Percentiles rank a stretch among this genome's conserved stretches.
Conservation (phyloP, 2,329 filamentous ascomycete genomes). For the Botrytis fabae region DNA sequence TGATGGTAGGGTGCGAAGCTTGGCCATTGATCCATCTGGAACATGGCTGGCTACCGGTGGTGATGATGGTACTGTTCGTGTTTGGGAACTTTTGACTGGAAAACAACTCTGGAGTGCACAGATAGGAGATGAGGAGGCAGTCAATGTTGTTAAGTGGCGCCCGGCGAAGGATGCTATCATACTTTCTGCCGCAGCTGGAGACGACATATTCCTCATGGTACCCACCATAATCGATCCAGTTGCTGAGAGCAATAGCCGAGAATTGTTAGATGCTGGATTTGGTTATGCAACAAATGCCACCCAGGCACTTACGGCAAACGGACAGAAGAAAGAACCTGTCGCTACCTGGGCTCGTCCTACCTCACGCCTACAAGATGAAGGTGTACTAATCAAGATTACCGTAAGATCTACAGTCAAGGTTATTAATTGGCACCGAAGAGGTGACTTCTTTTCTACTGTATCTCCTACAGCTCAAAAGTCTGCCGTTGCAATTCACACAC, state of each 20-base stretch:
- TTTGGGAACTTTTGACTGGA: constrained; percentile 86
- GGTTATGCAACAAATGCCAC: constrained; percentile 77
- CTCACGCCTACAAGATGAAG: constrained; percentile 69
- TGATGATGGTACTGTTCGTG: constrained; percentile 86
- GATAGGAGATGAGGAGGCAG: constrained; percentile 74
- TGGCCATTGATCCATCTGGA: constrained; percentile 82
- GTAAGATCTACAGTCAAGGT: constrained; percentile 81
- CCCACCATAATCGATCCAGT: constrained; percentile 72
- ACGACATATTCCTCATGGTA: constrained; percentile 82
- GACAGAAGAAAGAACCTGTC: constrained; percentile 69
- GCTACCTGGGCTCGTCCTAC: constrained; percentile 84
- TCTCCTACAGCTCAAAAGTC: constrained; percentile 75
- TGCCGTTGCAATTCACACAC: constrained; percentile 89
- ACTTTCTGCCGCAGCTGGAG: constrained; percentile 79
- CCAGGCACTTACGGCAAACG: constrained; percentile 51
- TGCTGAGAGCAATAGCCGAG: constrained; percentile 71
- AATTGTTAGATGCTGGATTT: constrained; percentile 84
- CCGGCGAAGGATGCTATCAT: constrained; percentile 79
- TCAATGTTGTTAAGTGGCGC: constrained; percentile 87
- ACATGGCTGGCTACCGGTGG: constrained; percentile 88
- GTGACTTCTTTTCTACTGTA: constrained; percentile 92
- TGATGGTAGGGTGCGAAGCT: constrained; percentile 79
- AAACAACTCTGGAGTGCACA: constrained; percentile 84
- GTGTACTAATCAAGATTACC: constrained; percentile 77
- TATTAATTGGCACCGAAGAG: constrained; percentile 89